Evolutionary conservation across 805 yeast genomes (phyloP), one percentile per base, ranked within the genome.

Genomic region (Saturnispora serradocipensis): DNA sequence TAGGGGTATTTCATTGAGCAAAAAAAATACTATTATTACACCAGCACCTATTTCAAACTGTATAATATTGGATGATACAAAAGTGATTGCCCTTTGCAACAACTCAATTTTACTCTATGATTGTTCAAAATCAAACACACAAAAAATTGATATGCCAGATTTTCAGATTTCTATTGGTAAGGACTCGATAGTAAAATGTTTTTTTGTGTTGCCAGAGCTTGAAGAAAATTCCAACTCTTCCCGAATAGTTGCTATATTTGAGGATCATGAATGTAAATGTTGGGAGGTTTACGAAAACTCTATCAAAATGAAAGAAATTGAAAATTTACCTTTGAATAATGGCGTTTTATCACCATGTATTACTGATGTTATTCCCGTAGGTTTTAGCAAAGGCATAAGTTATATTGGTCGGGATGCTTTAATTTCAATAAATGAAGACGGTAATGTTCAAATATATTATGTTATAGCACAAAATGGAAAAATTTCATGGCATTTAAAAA

Each of bases 321-420:
- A 61, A 0, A 63, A 65, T 9, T 54, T 73, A n/a, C 78, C 78
- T 2, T 27, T 38, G 4, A 66, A 67, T 3, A 58, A 62, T 1
- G 66, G 77, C 11, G 51, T 47, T n/a, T 30, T 44, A 3, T 30
- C 61, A 13, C 64, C 61, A 45, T 50, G 56, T 28, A 60, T 63
- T 13, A 72, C 84, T 1, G 70, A 78, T 0, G 80, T 86, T 25
- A 88, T 86, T 59, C 88, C 91, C 0, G 88, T 82, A 3, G 81
- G 81, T 4, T 75, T 77, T 77, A 57, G 54, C 6, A 65, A 66
- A 3, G 63, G 67, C 1, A 59, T 72, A 38, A 63, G 56, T 45
- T 52, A 52, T 10, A 16, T 46, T 7, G 63, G 64, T 9, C 60
- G 78, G 46, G 78, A 74, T 52, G 72, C 84, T 4, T 63, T 89